These are phyloP conservation scores for Leccinum incarnatum DNA, from an alignment of 768 basidiomycete species.

Conservation along the genomic window DNA sequence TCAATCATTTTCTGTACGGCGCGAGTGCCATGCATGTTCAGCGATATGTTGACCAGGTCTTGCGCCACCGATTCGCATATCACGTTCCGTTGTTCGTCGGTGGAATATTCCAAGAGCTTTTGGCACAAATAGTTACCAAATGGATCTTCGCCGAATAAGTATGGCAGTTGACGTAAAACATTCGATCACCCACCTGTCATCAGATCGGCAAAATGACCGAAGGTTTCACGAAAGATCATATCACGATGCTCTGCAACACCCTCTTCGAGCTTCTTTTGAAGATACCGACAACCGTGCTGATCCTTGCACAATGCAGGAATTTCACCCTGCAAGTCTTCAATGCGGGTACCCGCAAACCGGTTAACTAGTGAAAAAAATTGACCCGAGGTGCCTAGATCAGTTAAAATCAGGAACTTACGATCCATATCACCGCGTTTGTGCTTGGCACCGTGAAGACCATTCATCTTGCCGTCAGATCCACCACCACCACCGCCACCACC, in stretches of 20 bases:
- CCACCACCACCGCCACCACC: slow-evolving; percentile 45
- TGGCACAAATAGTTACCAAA: slow-evolving; percentile 99
- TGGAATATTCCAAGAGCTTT: slow-evolving; percentile 94
- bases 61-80: slow-evolving; percentile 98
- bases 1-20: slow-evolving; percentile 99
- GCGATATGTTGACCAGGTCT: slow-evolving; percentile 94
- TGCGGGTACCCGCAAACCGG: slow-evolving; percentile 91
- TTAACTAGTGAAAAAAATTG: slow-evolving; percentile 58
- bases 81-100: slow-evolving; percentile 94
- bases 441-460: slow-evolving; percentile 87
- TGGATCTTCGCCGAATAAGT: slow-evolving; percentile 58
- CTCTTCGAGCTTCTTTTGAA: slow-evolving; percentile 99
- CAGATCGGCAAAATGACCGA: slow-evolving; percentile 94
- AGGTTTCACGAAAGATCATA: slow-evolving; percentile 99
- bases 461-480: slow-evolving; percentile 76
- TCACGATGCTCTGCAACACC: slow-evolving; percentile 94
- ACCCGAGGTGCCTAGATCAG: background rate
- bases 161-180: background rate
- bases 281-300: slow-evolving; percentile 96
- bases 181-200: slow-evolving; percentile 75
- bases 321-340: slow-evolving; percentile 95
- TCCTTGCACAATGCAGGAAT: slow-evolving; percentile 95
- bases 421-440: slow-evolving; percentile 94
- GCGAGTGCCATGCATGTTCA: slow-evolving; percentile 99
- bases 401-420: slow-evolving; percentile 57